Base-by-base conservation (phyloP, 108 stramenopile species). In the Nitzschia putrida region DNA sequence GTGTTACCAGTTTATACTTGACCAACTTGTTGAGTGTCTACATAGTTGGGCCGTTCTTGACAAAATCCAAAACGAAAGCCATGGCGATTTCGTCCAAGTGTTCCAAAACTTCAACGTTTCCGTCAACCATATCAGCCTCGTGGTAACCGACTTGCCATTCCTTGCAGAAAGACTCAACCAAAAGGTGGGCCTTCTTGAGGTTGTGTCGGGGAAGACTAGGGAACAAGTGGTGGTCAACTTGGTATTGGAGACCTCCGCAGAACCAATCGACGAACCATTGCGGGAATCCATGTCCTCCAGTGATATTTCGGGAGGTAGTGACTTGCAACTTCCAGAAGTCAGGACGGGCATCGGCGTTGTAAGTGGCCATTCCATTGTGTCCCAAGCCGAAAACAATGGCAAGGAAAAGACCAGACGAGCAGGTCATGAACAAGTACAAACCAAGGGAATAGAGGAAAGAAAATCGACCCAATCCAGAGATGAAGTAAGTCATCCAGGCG, bases 191-290 rank as follows among this genome's bases (percentile, higher is more conserved):
- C 82, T 92, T 93, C 3, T 50, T 51, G 47, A 97, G 75, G 81
- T 97, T 97, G 89, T 98, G 95, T 55, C 98, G 79, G 8, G 99
- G 99, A 76, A 97, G 80, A 69, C 78, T 85, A 20, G 99, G 99
- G 88, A 99, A 99, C 53, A 99, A 85, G 83, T 99, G 99, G 77
- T 99, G 99, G 61, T 99, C 99, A 8, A 99, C 97, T 82, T 99
- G 99, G 57, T 96, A 98, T 68, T 98, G 96, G 10, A 99, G 87
- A 40, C 98, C 97, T 61, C 98, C 97, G 66, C 97, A 98, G 81
- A 98, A 97, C 98, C 97, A 99, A 61, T 97, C 92, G 20, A 98
- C 96, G 53, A 99, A 96, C 65, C 68, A 87, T 79, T 96, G 92
- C 29, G 94, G 93, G 72, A 93, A 80, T n/a, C 91, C 89, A 54